Percentiles rank a stretch among this genome's conserved stretches.
phyloP scores from a whole-genome alignment of 2,329 filamentous ascomycete species.

The Colletotrichum lentis region DNA sequence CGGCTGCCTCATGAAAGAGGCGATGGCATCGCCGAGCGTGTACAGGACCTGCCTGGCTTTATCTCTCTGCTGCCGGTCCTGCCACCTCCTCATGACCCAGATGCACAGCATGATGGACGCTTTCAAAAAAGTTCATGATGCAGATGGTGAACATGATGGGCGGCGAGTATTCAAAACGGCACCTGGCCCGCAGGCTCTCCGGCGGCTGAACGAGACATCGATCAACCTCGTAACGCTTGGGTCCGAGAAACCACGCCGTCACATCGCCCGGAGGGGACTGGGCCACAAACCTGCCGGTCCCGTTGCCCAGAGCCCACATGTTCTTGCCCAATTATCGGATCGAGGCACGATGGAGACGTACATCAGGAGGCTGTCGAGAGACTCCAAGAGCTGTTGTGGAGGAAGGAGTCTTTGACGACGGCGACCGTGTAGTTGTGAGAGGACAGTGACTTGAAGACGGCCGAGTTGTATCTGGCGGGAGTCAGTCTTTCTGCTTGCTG shows the following conservation, averaged over 20 bases:
- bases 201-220: neutral
- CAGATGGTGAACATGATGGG: slow-evolving; percentile 6
- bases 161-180: slow-evolving; percentile 3
- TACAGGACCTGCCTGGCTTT: neutral
- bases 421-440: slow-evolving; percentile 23
- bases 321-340: slow-evolving; percentile 14
- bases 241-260: slow-evolving; percentile 10
- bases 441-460: slow-evolving; percentile 18
- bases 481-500: neutral
- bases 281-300: slow-evolving; percentile 4
- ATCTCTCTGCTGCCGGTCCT: neutral
- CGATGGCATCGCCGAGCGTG: slow-evolving; percentile 12
- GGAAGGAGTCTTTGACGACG: slow-evolving; percentile 18
- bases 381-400: slow-evolving; percentile 2
- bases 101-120: slow-evolving; percentile 10
- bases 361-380: slow-evolving; percentile 9
- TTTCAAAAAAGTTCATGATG: slow-evolving; percentile 12
- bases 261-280: slow-evolving; percentile 2
- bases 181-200: neutral
- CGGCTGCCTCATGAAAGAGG: slow-evolving; percentile 17
- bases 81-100: neutral
- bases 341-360: slow-evolving; percentile 25
- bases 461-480: slow-evolving; percentile 14
- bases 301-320: slow-evolving; percentile 21
- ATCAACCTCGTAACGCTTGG: neutral